Conservation (phyloP, 164 flowering plant genomes). For the Nymphaea thermarum region DNA sequence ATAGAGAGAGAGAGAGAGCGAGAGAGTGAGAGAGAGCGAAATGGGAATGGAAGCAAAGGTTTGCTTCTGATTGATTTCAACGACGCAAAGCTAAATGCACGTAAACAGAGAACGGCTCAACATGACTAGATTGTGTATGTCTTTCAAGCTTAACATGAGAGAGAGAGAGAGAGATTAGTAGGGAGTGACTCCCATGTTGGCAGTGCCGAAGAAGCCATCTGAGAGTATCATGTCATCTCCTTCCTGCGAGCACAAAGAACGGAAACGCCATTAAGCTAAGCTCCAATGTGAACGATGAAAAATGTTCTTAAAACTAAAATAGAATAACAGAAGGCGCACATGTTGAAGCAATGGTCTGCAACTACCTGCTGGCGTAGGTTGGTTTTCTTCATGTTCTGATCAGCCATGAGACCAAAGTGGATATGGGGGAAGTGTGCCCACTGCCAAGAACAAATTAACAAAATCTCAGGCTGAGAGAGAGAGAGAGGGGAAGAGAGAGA, state of each 20-base stretch:
- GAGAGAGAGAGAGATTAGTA: constrained; percentile 19
- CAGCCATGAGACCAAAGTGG: constrained; percentile 92
- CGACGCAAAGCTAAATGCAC: not conserved
- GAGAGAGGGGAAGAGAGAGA: not conserved
- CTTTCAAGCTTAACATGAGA: not conserved
- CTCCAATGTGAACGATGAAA: not conserved
- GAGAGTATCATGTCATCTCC: constrained; percentile 65
- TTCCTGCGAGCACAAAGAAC: constrained; percentile 29
- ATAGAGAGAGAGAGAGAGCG: not conserved
- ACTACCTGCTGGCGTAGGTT: constrained; percentile 8
- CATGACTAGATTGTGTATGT: not conserved
- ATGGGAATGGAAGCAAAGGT: not conserved
- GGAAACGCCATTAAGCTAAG: not conserved
- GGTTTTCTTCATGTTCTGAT: constrained; percentile 60
- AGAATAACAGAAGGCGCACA: not conserved
- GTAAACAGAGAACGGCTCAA: not conserved
- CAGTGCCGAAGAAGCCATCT: constrained; percentile 58
- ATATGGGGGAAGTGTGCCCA: constrained; percentile 99
- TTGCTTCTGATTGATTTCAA: not conserved
- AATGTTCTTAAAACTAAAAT: not conserved
- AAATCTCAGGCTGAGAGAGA: not conserved
- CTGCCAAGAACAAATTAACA: constrained; percentile 17
- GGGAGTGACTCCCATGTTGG: constrained; percentile 76
- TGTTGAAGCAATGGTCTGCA: not conserved
- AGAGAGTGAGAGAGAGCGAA: not conserved